Percentiles rank a stretch among this genome's conserved stretches.
These are phyloP conservation scores for Quercus glauca DNA, from an alignment of 306 rosid genomes.

Conservation along the genomic window DNA sequence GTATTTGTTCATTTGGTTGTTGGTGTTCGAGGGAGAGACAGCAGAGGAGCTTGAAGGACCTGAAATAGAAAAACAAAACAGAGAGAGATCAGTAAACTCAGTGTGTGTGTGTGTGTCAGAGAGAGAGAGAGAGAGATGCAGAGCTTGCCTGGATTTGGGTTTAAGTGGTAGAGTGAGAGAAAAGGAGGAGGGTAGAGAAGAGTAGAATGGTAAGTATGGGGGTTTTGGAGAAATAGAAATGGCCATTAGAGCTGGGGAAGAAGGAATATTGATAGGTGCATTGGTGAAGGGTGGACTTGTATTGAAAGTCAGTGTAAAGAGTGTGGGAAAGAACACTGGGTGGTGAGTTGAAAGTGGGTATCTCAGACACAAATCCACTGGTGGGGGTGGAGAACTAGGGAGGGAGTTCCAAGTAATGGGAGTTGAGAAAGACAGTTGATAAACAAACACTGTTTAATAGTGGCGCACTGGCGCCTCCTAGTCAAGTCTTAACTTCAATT, in stretches of 20 bases:
- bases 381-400: neutral
- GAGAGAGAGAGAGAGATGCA: neutral
- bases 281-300: neutral
- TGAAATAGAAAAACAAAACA: slow-evolving; percentile 9
- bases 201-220: slow-evolving; percentile 5
- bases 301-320: neutral
- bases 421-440: neutral
- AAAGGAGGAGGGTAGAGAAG: slow-evolving; percentile 10
- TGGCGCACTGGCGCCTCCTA: neutral
- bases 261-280: slow-evolving; percentile 16
- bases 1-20: slow-evolving; percentile 25
- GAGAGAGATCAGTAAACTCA: slow-evolving; percentile 1
- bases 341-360: no score
- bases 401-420: neutral
- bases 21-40: slow-evolving; percentile 31
- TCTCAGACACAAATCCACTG: neutral
- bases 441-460: neutral
- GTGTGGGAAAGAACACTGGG: neutral
- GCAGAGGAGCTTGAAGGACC: slow-evolving; percentile 27
- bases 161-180: slow-evolving; percentile 4
- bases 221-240: slow-evolving; percentile 11
- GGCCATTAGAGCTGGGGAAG: slow-evolving; percentile 40
- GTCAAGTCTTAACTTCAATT: no score
- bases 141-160: slow-evolving; percentile 25
- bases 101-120: neutral